Base-by-base conservation (phyloP, 805 yeast species). In the Sugiyamaella chiloensis region DNA sequence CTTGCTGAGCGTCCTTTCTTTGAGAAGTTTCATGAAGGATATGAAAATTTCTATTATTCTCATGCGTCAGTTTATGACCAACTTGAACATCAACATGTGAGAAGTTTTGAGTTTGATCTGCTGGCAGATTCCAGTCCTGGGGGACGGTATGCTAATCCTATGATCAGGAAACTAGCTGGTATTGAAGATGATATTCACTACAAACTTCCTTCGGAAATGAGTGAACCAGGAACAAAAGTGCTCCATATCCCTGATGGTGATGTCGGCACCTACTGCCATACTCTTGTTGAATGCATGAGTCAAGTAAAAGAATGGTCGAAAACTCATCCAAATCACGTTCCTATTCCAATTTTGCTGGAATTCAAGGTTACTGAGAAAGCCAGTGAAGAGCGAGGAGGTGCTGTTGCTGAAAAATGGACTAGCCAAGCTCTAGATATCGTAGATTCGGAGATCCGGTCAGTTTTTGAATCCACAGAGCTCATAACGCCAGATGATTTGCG, bases 371-470 rank as follows among this genome's bases (percentile, higher is more conserved):
- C 37, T 3, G 37, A 34, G 20, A 16, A 34, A 19, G 12, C 5
- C 5, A 5, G 14, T 8, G 37, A 34, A 8, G 20, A 34, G 21
- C 16, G 5, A 3, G 37, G 37, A 34, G 37, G 37, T 19, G 37
- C 37, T 4, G 37, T 34, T 12, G 3, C 37, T 3, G 37, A 34
- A 12, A 12, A 34, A 34, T 34, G 37, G 37, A 34, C 37, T 4
- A 34, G 21, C 20, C 21, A 34, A 21, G 16, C 37, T 5, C 20
- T 34, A 5, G 37, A 34, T 11, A 34, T 6, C 6, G 37, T 34
- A 11, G 37, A 34, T 19, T 19, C 16, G 3, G 37, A 34, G 20
- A 34, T 34, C 37, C 37, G 37, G 37, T 34, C 37, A 11, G 37
- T 34, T 5, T 34, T 34, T 34, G 37, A 19, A 12, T 12, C 37